A percentile compares a stretch with the other conserved stretches of the same genome.
phyloP scores from a whole-genome alignment of 2,329 filamentous ascomycete species.

The Sporothrix luriei region DNA sequence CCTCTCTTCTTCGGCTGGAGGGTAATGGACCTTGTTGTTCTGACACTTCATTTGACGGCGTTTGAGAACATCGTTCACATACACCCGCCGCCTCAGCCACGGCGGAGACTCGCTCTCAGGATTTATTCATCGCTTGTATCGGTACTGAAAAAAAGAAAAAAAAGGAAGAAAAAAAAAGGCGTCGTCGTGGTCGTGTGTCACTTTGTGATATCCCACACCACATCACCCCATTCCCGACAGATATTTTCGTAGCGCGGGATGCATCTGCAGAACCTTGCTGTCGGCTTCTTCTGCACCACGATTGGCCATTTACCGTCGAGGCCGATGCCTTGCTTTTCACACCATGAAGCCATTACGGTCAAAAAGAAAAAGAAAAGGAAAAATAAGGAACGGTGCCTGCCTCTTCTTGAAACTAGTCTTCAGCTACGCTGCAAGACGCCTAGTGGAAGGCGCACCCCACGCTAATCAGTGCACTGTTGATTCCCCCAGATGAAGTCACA shows the following conservation, averaged over 20 bases:
- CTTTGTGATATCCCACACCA: slow-evolving; percentile 13
- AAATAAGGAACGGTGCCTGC: neutral
- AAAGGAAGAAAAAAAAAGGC: neutral
- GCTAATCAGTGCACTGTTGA: neutral
- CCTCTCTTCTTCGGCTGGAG: neutral
- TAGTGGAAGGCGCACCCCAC: slow-evolving; percentile 13
- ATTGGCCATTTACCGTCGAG: neutral
- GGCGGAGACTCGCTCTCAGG: neutral
- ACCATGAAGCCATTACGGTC: neutral
- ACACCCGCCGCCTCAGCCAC: neutral
- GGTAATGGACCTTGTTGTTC: neutral
- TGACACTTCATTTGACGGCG: neutral
- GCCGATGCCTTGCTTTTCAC: slow-evolving; percentile 15
- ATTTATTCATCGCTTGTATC: slow-evolving; percentile 23
- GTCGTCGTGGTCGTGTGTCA: neutral
- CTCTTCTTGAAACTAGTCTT: neutral
- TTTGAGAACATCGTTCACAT: neutral
- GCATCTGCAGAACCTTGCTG: neutral
- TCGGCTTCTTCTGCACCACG: neutral
- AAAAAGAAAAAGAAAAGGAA: too few species aligned
- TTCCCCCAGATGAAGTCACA: neutral
- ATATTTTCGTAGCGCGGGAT: slow-evolving; percentile 9
- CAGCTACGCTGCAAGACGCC: neutral
- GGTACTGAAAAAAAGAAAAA: neutral
- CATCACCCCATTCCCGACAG: neutral